Evolutionary conservation across 768 basidiomycete species (phyloP).

Genomic region (Mycena polygramma): DNA sequence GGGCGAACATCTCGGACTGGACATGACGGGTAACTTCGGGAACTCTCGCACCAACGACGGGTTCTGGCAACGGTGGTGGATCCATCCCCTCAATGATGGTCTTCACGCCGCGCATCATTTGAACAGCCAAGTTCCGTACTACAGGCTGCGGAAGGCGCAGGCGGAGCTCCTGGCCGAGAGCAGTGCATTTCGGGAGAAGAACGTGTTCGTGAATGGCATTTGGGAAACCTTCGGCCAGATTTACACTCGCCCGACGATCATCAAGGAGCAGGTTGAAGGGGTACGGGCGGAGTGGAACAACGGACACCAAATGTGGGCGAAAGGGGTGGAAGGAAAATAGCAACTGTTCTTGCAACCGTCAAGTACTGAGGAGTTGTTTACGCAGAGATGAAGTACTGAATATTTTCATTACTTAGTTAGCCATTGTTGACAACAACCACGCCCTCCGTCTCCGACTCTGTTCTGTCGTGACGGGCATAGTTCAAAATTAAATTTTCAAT

Average conservation of each 20-base stretch:
- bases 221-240: constrained; percentile 21
- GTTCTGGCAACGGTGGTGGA: constrained; percentile 19
- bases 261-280: constrained; percentile 4
- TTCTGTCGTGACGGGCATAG: too few relatives aligned
- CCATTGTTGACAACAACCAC: too few relatives aligned
- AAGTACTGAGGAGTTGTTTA: too few relatives aligned
- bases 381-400: too few relatives aligned
- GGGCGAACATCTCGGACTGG: constrained; percentile 26
- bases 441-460: too few relatives aligned
- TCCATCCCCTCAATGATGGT: constrained; percentile 19
- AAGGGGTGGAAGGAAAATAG: too few relatives aligned
- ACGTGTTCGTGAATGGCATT: constrained; percentile 7
- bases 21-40: constrained; percentile 20
- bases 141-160: constrained; percentile 19
- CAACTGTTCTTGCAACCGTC: too few relatives aligned
- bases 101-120: constrained; percentile 23
- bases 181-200: constrained; percentile 20
- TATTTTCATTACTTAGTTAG: too few relatives aligned
- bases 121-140: constrained; percentile 21
- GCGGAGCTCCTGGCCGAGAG: constrained; percentile 18
- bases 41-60: constrained; percentile 23
- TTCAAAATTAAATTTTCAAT: too few relatives aligned
- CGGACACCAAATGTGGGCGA: constrained; percentile 17
- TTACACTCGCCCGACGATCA: constrained; percentile 9
- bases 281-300: constrained; percentile 20